Conservation (phyloP, 768 basidiomycete genomes). For the Phylloporus rhodoxanthus region DNA sequence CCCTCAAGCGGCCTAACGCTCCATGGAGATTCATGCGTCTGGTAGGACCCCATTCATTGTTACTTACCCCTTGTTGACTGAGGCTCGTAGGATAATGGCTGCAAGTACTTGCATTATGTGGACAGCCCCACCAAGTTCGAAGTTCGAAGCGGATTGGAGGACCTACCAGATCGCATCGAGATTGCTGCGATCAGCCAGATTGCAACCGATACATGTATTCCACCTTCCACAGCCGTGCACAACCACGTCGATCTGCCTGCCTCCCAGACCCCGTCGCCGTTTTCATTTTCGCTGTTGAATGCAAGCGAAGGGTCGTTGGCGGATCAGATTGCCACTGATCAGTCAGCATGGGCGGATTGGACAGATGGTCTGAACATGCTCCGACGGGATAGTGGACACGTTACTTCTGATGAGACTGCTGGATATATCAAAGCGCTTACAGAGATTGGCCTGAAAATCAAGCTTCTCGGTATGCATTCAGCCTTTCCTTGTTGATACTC, state of each 20-base stretch:
- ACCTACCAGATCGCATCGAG: constrained; percentile 83
- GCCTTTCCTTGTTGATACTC: background rate
- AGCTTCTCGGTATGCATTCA: constrained; percentile 61
- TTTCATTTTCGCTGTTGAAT: constrained; percentile 74
- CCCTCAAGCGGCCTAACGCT: constrained; percentile 49
- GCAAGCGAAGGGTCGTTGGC: constrained; percentile 67
- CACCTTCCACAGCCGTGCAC: constrained; percentile 58
- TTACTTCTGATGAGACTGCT: constrained; percentile 78
- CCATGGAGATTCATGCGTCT: constrained; percentile 87
- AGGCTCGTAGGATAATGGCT: constrained; percentile 58
- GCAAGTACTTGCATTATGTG: constrained; percentile 80
- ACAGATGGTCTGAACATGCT: constrained; percentile 90
- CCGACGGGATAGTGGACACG: constrained; percentile 73
- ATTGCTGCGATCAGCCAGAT: constrained; percentile 75
- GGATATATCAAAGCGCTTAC: constrained; percentile 83
- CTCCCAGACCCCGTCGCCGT: constrained; percentile 52
- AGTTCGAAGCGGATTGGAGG: constrained; percentile 76
- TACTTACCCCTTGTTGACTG: background rate
- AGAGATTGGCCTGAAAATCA: constrained; percentile 88
- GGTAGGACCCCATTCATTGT: constrained; percentile 36
- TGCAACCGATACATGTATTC: constrained; percentile 64
- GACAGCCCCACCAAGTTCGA: constrained; percentile 77
- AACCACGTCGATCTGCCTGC: constrained; percentile 58
- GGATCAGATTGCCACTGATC: constrained; percentile 73
- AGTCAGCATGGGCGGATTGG: constrained; percentile 87